Base-by-base conservation (phyloP, 495 filamentous ascomycete species). In the Penicillium longicatenatum region DNA sequence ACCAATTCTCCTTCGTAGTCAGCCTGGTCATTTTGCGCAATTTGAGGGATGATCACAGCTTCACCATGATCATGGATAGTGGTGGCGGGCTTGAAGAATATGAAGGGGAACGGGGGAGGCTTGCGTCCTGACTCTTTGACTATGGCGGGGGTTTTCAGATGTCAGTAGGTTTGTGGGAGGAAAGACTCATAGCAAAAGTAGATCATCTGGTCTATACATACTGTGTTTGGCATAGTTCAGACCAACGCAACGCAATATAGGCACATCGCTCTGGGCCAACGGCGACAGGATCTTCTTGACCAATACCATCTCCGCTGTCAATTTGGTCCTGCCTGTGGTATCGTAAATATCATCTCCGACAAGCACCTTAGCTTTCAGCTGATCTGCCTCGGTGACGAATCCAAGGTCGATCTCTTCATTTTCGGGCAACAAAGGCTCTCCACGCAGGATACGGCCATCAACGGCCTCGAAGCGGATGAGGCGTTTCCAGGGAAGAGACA, bases 1-100 rank as follows among this genome's bases (percentile, higher is more conserved):
- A 77, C 75, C 21, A 84, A 67, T 57, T 84, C 81, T 50, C 80
- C 79, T 59, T 83, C 80, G 59, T 83, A 83, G 50, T 83, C 80
- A 4, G 73, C 75, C 55, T 79, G 76, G 11, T 73, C 65, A 51
- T 81, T 69, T 61, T 83, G 80, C 0, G 71, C 75, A 26, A 83
- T 75, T 44, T 73, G 73, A 0, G 81, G 80, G 55, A 84, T 78
- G 5, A 67, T 53, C 0, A 81, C 73, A 14, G 74, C 58, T 7
- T 55, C 62, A 9, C 66, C 64, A 48, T 80, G 79, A 57, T 77
- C 79, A 24, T 65, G 54, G 6, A 82, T 58, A 33, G 70, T 70
- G 3, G 81, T 79, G 45, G 57, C 57, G 8, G 81, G 73, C 55
- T 84, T 84, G 63, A 79, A 75, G 66, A 82, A 83, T 16, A 82